Evolutionary conservation across 345 rosid species (phyloP), one percentile per base, ranked within the genome.

Genomic region (Murraya koenigii): DNA sequence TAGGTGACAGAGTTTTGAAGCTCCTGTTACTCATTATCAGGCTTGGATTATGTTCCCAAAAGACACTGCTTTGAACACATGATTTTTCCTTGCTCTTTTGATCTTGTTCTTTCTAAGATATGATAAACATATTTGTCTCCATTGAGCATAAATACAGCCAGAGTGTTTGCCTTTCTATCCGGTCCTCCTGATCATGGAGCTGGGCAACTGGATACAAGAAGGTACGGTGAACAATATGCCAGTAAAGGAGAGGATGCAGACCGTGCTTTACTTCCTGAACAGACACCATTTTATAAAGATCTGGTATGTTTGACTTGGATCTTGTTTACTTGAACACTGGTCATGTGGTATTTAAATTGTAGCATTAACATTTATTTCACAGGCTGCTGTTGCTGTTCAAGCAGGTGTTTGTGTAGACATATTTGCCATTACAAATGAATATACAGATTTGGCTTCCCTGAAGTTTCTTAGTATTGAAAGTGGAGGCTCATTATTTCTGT

Each of bases 131-230:
- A 60, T 35, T 77, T 44, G 58, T 75, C 75, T 76, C 78, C 75
- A 55, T 80, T 83, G 72, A n/a, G 64, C 72, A 25, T 84, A 47
- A 71, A 38, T 86, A 89, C 96, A 97, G 99, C 97, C 81, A 91
- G 98, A 87, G 93, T 94, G 55, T 97, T 92, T 87, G 91, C 97
- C 71, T 97, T 93, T 83, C 76, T 97, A 58, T 97, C 99, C 77
- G 99, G 99, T 77, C 97, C 97, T 85, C 98, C 99, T 84, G 99
- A 97, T 89, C 89, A 91, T 83, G 99, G 99, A 80, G 93, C 93
- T 86, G 99, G 99, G 76, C 98, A 94, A 78, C 84, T 96, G 67
- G 99, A 96, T 85, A 96, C 99, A 41, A 90, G 92, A 85, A 86
- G 99, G 82, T 94, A 96, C 77, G 99, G 99, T 77, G 98, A 96